Evolutionary conservation across 2,329 filamentous ascomycete genomes (phyloP).

Genomic region (Colletotrichum truncatum): DNA sequence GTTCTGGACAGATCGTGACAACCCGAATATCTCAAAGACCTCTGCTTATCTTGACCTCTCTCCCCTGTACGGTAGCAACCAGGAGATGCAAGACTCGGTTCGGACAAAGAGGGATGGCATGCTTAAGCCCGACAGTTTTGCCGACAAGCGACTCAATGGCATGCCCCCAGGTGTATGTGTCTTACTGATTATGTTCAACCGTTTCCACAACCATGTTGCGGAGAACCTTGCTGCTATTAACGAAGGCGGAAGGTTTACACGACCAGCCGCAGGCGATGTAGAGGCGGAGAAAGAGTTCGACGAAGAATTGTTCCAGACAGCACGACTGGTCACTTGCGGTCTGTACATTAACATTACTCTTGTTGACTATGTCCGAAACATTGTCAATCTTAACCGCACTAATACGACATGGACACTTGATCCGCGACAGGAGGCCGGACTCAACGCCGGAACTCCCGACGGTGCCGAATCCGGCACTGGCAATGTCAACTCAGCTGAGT

Average conservation of each 20-base stretch:
- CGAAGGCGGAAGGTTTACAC: conserved; percentile 80
- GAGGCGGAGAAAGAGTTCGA: conserved; percentile 75
- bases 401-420: conserved; percentile 77
- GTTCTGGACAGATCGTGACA: conserved; percentile 73
- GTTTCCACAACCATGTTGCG: conserved; percentile 89
- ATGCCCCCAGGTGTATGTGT: conserved; percentile 79
- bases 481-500: conserved; percentile 87
- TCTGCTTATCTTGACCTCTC: conserved; percentile 78
- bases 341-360: conserved; percentile 83
- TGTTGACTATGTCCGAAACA: conserved; percentile 81
- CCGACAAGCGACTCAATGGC: conserved; percentile 74
- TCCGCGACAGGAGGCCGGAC: conserved; percentile 74
- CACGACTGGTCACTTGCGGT: conserved; percentile 77
- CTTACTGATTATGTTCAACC: conserved; percentile 79
- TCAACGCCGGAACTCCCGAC: conserved; percentile 59
- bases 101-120: conserved; percentile 76
- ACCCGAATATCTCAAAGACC: conserved; percentile 70
- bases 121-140: conserved; percentile 78
- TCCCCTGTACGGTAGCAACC: conserved; percentile 76
- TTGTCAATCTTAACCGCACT: conserved; percentile 75
- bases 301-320: conserved; percentile 82
- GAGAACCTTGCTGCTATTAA: conserved; percentile 86
- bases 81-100: conserved; percentile 72
- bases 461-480: conserved; percentile 77
- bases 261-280: conserved; percentile 63